Evolutionary conservation across 805 yeast species (phyloP), one percentile per base, ranked within the genome.

Genomic region (Suhomyces sp.): DNA sequence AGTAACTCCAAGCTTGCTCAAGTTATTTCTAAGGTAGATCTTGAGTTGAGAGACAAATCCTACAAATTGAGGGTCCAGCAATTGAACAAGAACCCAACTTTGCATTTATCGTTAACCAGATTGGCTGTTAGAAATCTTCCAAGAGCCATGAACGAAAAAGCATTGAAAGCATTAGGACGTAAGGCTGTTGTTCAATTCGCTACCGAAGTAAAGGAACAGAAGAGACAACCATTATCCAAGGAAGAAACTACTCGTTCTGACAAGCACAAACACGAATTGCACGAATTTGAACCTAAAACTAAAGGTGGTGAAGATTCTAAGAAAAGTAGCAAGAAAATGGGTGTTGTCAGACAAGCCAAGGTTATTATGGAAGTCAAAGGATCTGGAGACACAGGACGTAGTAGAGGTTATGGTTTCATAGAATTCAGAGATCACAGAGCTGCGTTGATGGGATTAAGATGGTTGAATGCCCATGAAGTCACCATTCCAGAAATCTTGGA

Each of bases 121-220:
- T 75, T 93, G 57, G 98, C 98, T 7, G 77, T 93, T 39, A 77
- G 98, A 65, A 93, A 93, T 57, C 63, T 93, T 33, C 98, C 98
- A 28, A 79, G 98, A 58, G 81, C 95, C 10, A 81, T 93, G 93
- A 83, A 78, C 41, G 86, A 83, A 42, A 88, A 86, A 59, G 81
- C 95, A 0, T 69, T 93, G 50, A 93, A 93, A 55, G 95, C 95
- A 1, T 70, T 93, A 32, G 97, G 95, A 25, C 81, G 98, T 60
- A 86, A 87, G 57, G 97, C 96, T 1, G 87, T 93, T 39, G 96
- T 93, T 15, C 83, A 83, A 51, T 93, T 91, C 65, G 97, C 98
- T 10, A 84, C 77, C 14, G 96, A 91, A 56, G 96, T 86, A 5
- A 82, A 76, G 50, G 74, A 77, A 25, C 80, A 68, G 4, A 60